Conservation (phyloP, 352 stramenopile species). For the Pythium chondricola region DNA sequence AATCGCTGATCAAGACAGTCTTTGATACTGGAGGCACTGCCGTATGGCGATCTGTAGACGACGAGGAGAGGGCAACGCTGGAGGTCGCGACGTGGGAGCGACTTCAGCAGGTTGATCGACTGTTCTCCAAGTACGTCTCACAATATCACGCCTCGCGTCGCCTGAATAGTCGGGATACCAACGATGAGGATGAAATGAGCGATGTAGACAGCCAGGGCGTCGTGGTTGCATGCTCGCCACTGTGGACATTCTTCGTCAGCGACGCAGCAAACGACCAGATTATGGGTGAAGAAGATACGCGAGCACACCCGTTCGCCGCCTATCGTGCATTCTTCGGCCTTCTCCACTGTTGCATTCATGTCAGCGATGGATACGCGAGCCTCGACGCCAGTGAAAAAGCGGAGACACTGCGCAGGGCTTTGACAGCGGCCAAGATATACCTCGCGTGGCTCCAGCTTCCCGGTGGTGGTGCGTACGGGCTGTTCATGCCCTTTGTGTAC, state of each 20-base stretch:
- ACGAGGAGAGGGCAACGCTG: conserved; percentile 21
- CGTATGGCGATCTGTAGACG: conserved; percentile 20
- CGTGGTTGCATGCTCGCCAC: conserved; percentile 5
- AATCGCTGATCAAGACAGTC: conserved; percentile 40
- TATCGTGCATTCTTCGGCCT: conserved; percentile 64
- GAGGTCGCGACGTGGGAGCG: conserved; percentile 33
- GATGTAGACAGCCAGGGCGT: too few relatives aligned
- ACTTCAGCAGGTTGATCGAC: conserved; percentile 42
- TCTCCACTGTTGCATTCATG: conserved; percentile 50
- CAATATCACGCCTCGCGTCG: conserved; percentile 21
- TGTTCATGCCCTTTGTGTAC: conserved; percentile 86
- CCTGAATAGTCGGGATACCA: background rate
- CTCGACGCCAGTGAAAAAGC: conserved; percentile 31
- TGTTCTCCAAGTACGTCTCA: conserved; percentile 49
- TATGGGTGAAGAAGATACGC: conserved; percentile 27
- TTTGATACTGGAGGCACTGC: conserved; percentile 69
- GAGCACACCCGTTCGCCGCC: conserved; percentile 25
- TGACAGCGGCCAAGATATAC: conserved; percentile 72
- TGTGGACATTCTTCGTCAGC: conserved; percentile 55
- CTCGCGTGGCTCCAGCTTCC: conserved; percentile 76
- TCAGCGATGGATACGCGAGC: conserved; percentile 47
- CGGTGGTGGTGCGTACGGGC: conserved; percentile 67
- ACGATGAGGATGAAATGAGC: conserved; percentile 4
- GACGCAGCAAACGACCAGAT: conserved; percentile 20
- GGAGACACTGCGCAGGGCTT: conserved; percentile 40